Conservation (phyloP, 2,329 filamentous ascomycete species). For the Macroventuria anomochaeta region DNA sequence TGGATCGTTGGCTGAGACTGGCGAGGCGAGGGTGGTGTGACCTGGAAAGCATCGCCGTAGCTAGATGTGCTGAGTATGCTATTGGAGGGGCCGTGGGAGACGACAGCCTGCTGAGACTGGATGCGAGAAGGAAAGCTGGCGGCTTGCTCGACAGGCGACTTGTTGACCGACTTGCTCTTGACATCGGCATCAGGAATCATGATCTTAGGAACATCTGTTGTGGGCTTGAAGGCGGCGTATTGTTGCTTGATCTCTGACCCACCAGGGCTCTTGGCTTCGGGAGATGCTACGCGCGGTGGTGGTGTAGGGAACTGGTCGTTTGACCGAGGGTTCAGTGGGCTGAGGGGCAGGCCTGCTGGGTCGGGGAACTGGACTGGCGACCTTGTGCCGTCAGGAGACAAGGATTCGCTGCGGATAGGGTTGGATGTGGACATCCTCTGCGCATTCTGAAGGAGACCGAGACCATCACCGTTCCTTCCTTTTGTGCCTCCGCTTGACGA, state of each 20-base stretch:
- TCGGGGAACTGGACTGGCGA: constrained; percentile 46
- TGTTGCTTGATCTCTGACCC: constrained; percentile 32
- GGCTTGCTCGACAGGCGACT: constrained; percentile 31
- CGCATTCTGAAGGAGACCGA: constrained; percentile 64
- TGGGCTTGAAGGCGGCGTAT: constrained; percentile 48
- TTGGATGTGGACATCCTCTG: constrained; percentile 64
- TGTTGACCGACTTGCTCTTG: constrained; percentile 33
- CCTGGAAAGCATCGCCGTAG: constrained; percentile 62
- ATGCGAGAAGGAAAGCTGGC: constrained; percentile 35
- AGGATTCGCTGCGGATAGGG: constrained; percentile 52
- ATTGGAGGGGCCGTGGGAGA: constrained; percentile 41
- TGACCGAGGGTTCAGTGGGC: constrained; percentile 40
- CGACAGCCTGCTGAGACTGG: constrained; percentile 47
- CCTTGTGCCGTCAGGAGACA: constrained; percentile 41
- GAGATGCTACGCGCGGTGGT: constrained; percentile 17
- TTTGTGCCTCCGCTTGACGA: constrained; percentile 57
- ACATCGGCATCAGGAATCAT: constrained; percentile 28
- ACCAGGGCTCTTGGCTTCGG: constrained; percentile 5
- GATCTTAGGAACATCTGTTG: constrained; percentile 34
- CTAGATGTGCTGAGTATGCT: constrained; percentile 59
- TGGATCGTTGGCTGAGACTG: constrained; percentile 25
- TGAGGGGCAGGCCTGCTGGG: constrained; percentile 33
- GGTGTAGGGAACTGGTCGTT: constrained; percentile 22
- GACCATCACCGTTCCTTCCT: constrained; percentile 56
- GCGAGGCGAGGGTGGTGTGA: constrained; percentile 53